Conservation (phyloP, 2,329 filamentous ascomycete species). For the Neofusicoccum kwambonambiense region DNA sequence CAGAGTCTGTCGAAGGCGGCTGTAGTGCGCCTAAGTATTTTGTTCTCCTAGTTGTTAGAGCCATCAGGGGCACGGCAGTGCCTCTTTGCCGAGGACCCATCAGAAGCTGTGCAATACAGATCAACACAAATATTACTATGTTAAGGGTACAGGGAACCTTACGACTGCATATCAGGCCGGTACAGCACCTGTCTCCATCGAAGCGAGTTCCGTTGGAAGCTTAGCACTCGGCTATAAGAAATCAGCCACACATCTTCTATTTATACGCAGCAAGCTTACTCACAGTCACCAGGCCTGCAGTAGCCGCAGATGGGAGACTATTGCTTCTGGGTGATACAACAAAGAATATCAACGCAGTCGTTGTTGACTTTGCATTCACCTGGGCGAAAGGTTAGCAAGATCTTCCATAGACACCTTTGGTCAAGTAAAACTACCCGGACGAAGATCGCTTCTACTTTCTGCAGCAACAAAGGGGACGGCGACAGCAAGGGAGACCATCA, state of each 20-base stretch:
- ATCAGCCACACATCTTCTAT: background rate
- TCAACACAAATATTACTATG: background rate
- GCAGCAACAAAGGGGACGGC: background rate
- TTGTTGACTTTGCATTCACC: background rate
- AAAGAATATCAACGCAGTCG: background rate
- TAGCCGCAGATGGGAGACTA: background rate
- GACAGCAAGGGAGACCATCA: background rate
- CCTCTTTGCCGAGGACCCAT: background rate
- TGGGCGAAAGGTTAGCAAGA: background rate
- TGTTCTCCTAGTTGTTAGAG: background rate
- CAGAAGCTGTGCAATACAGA: background rate
- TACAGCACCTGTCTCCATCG: background rate
- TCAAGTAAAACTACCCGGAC: background rate
- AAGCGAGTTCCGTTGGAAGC: background rate
- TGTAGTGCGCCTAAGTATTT: background rate
- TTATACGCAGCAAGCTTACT: background rate
- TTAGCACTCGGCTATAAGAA: background rate
- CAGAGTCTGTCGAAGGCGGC: no score
- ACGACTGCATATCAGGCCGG: background rate
- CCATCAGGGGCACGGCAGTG: background rate
- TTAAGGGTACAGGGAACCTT: background rate
- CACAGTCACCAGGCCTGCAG: background rate
- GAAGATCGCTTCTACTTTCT: background rate
- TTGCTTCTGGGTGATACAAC: background rate
- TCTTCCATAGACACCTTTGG: background rate